phyloP scores from a whole-genome alignment of 495 filamentous ascomycete species.

The Penicillium fimorum region DNA sequence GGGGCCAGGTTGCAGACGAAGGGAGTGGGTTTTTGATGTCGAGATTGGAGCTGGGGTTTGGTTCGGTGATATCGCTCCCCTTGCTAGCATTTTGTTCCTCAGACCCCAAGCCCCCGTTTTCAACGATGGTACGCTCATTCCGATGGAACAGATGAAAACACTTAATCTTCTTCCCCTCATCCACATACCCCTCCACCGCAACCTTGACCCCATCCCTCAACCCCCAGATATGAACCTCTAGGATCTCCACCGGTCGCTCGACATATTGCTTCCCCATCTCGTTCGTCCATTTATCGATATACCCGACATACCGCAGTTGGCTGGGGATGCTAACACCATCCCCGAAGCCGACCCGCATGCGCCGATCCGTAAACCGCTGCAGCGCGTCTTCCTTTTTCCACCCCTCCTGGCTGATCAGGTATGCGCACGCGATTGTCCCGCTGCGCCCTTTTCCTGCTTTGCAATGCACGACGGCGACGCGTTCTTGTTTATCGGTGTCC shows the following conservation, averaged over 20 bases:
- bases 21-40: slow-evolving; percentile 8
- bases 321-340: slow-evolving; percentile 90
- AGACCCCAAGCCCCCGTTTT: slow-evolving; percentile 35
- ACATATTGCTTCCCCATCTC: slow-evolving; percentile 71
- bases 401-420: slow-evolving; percentile 85
- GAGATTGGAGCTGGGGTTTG: background rate
- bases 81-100: slow-evolving; percentile 7
- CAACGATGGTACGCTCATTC: slow-evolving; percentile 70
- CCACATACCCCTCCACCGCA: slow-evolving; percentile 76
- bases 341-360: slow-evolving; percentile 88
- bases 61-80: slow-evolving; percentile 3
- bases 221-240: slow-evolving; percentile 90
- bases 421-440: slow-evolving; percentile 83
- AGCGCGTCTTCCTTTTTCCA: slow-evolving; percentile 80
- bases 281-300: slow-evolving; percentile 84
- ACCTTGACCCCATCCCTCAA: slow-evolving; percentile 85
- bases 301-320: slow-evolving; percentile 84
- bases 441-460: slow-evolving; percentile 95
- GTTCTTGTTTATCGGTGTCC: slow-evolving; percentile 29
- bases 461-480: slow-evolving; percentile 91
- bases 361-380: slow-evolving; percentile 75
- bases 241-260: slow-evolving; percentile 77
- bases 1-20: slow-evolving; percentile 13
- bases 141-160: slow-evolving; percentile 76
- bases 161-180: slow-evolving; percentile 84